Evolutionary conservation across 73 alveolate species (phyloP).

Genomic region (Uronychia binucleata): DNA sequence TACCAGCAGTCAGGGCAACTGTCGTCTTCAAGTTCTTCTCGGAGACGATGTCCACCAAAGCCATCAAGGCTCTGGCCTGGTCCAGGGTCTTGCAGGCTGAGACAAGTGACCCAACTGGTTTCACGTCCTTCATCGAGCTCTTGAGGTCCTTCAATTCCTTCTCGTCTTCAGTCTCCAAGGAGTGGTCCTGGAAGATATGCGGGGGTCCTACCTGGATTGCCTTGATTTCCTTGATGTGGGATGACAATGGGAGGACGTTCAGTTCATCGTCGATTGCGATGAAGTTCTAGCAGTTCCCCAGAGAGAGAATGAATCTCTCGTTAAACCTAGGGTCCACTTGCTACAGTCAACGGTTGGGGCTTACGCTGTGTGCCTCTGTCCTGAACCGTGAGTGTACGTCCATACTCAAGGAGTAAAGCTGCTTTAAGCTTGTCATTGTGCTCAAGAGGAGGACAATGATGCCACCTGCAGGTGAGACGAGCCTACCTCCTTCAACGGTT

Average conservation of each 20-base stretch:
- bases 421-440: constrained; percentile 97
- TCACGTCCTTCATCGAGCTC: constrained; percentile 74
- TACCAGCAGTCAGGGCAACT: constrained; percentile 96
- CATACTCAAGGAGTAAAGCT: constrained; percentile 97
- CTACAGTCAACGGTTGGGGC: background rate
- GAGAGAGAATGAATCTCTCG: constrained; percentile 95
- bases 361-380: constrained; percentile 86
- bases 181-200: constrained; percentile 50
- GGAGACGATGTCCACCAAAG: constrained; percentile 92
- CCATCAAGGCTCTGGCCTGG: constrained; percentile 95
- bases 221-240: constrained; percentile 75
- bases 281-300: constrained; percentile 85
- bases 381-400: constrained; percentile 97
- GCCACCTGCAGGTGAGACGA: constrained; percentile 68
- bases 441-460: constrained; percentile 90
- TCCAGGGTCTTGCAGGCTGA: constrained; percentile 95
- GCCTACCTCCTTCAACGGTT: constrained; percentile 92
- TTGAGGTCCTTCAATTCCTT: constrained; percentile 79
- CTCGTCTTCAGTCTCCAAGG: constrained; percentile 70
- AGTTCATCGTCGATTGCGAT: constrained; percentile 99
- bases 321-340: constrained; percentile 98
- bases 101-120: constrained; percentile 90
- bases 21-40: constrained; percentile 96
- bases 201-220: constrained; percentile 8
- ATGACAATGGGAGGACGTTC: constrained; percentile 96